Percentiles rank a stretch among this genome's conserved stretches.
phyloP scores from a whole-genome alignment of 2,329 filamentous ascomycete genomes.

The Cyphellophora attinorum region DNA sequence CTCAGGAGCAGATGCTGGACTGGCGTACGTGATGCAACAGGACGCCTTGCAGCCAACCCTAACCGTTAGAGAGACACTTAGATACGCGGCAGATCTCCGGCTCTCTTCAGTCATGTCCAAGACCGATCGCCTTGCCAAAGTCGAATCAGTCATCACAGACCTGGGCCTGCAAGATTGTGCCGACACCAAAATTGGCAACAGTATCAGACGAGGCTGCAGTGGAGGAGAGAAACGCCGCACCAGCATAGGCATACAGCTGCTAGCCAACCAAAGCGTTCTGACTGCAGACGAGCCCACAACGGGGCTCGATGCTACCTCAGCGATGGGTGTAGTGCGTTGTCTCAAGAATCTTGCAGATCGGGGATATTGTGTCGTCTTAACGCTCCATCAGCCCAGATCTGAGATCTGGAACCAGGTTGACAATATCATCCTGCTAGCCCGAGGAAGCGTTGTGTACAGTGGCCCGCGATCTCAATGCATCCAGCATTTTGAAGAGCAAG shows the following conservation, averaged over 20 bases:
- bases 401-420: constrained; percentile 75
- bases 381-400: constrained; percentile 65
- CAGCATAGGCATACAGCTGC: constrained; percentile 67
- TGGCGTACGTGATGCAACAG: constrained; percentile 59
- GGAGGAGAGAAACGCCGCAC: constrained; percentile 70
- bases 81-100: constrained; percentile 62
- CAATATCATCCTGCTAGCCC: constrained; percentile 58
- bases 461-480: constrained; percentile 50
- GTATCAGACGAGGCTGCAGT: constrained; percentile 63
- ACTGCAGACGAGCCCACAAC: constrained; percentile 76
- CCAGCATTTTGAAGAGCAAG: constrained; percentile 53
- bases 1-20: constrained; percentile 32
- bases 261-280: constrained; percentile 68
- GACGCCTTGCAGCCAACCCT: constrained; percentile 64
- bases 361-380: constrained; percentile 56
- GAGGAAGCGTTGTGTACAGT: constrained; percentile 59
- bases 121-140: constrained; percentile 51
- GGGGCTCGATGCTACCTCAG: constrained; percentile 62
- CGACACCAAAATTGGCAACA: constrained; percentile 62
- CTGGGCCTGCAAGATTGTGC: constrained; percentile 69
- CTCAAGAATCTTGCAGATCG: constrained; percentile 58
- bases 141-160: constrained; percentile 69
- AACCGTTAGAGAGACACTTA: constrained; percentile 66
- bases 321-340: constrained; percentile 62
- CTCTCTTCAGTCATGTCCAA: constrained; percentile 53